Evolutionary conservation across 1,284 basidiomycete species (phyloP), one percentile per base, ranked within the genome.

Genomic region (Psilocybe mexicana): DNA sequence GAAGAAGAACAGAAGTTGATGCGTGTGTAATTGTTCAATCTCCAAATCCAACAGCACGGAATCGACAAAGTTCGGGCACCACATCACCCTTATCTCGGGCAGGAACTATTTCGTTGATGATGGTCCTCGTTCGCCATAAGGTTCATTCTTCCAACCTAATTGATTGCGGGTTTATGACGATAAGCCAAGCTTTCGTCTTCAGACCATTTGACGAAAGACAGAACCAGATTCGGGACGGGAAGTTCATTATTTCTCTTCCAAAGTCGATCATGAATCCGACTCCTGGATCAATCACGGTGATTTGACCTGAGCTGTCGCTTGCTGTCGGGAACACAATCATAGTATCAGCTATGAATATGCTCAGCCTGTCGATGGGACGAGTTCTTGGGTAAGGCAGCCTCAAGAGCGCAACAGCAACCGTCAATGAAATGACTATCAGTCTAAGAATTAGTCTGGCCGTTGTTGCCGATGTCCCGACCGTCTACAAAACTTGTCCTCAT

Each of bases 1-100:
- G 28, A 58, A 61, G 64, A 65, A 65, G 61, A 46, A 51, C 42
- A 64, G 64, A 65, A 65, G 64, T 44, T 65, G 62, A 65, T 65
- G 62, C 51, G 52, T 49, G 51, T 44, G 52, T 54, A 47, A 42
- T 48, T 52, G 52, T 53, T 53, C 52, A 60, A 58, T 44, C 38
- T 25, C 53, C 48, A 60, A 42, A 56, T 50, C 53, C 57, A 61
- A 53, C 46, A 53, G 43, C 58, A 59, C 58, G 59, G 59, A 61
- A 53, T 59, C 59, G 55, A 53, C 55, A 45, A 46, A 48, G 51
- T 48, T 63, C 59, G 57, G 54, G 50, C 52, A 58, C 52, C 56
- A 42, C 45, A 49, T 55, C 38, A 51, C 35, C 18, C 44, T 60
- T 57, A 44, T 57, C 57, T 58, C 52, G 61, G 57, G 51, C 54